phyloP scores from a whole-genome alignment of 805 yeast genomes.

The Schizosaccharomyces osmophilus region DNA sequence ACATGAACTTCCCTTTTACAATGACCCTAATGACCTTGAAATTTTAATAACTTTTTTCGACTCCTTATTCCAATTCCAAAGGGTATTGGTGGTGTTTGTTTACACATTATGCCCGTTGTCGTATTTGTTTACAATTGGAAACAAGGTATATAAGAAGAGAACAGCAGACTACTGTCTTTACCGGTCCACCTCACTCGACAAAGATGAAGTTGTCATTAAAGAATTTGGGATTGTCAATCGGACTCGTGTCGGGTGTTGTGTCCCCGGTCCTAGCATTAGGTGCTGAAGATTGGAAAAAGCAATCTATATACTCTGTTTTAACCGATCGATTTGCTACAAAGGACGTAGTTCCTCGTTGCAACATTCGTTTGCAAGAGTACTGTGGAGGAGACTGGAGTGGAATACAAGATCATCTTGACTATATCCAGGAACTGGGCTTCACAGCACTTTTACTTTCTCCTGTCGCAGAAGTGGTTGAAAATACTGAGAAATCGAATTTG shows the following conservation, averaged over 20 bases:
- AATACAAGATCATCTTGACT: constrained; percentile 2
- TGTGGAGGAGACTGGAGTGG: constrained; percentile 5
- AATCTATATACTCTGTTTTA: constrained; percentile 2
- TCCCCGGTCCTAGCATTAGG: background rate
- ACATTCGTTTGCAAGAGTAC: background rate
- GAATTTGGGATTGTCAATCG: background rate
- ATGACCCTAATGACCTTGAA: no score
- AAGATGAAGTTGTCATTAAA: background rate
- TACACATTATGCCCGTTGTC: no score
- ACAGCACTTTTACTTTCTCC: constrained; percentile 5
- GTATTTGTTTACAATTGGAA: background rate
- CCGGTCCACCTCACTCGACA: background rate
- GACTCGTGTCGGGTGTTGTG: background rate
- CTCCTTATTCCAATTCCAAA: no score
- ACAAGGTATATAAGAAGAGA: background rate
- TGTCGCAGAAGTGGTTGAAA: constrained; percentile 1
- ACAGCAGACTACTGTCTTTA: background rate
- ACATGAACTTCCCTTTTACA: no score
- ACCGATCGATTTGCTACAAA: constrained; percentile 5
- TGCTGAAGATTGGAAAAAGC: constrained; percentile 1
- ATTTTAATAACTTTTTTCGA: no score
- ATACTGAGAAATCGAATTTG: background rate
- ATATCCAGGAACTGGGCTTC: constrained; percentile 4
- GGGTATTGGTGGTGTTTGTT: no score
- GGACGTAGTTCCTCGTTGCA: background rate